Conservation (phyloP, 1,284 basidiomycete species). For the Apiotrichum brassicae region DNA sequence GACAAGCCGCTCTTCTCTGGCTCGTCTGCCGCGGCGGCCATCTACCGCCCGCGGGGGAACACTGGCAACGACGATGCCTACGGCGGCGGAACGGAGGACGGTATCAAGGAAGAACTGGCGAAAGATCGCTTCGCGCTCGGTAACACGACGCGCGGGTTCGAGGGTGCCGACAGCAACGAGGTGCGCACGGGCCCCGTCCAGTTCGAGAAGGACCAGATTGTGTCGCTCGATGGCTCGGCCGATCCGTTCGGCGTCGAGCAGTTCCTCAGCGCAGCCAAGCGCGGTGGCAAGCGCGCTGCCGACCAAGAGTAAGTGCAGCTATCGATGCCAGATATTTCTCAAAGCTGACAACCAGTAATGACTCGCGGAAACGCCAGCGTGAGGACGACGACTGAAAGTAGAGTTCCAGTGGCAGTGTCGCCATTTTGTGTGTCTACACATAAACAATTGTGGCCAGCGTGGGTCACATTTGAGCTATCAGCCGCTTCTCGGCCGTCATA, state of each 20-base stretch:
- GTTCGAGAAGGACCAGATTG: conserved; percentile 87
- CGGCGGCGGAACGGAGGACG: conserved; percentile 90
- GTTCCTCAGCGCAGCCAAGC: conserved; percentile 95
- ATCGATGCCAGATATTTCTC: background rate
- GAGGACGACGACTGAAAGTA: conserved; percentile 11
- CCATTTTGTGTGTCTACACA: too few species aligned
- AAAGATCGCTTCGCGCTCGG: conserved; percentile 94
- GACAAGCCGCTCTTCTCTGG: conserved; percentile 95
- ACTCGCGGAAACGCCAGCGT: conserved; percentile 19
- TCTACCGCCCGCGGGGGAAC: conserved; percentile 83
- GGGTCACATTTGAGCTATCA: too few species aligned
- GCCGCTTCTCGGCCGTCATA: too few species aligned
- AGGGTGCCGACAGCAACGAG: conserved; percentile 58
- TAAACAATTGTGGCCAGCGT: too few species aligned
- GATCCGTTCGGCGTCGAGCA: conserved; percentile 98
- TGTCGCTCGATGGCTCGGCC: conserved; percentile 41
- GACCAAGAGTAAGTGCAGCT: conserved; percentile 24
- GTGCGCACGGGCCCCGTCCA: conserved; percentile 90
- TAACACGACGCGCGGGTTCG: conserved; percentile 73
- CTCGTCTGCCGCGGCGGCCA: conserved; percentile 89
- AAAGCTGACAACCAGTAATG: conserved; percentile 11
- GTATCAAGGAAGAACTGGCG: conserved; percentile 77
- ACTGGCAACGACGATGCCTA: conserved; percentile 79
- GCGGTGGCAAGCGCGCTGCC: conserved; percentile 75
- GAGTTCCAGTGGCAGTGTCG: too few species aligned